These are phyloP conservation scores for Hypoxylon sp. DNA, from an alignment of 2,329 filamentous ascomycete genomes.

Conservation along the genomic window DNA sequence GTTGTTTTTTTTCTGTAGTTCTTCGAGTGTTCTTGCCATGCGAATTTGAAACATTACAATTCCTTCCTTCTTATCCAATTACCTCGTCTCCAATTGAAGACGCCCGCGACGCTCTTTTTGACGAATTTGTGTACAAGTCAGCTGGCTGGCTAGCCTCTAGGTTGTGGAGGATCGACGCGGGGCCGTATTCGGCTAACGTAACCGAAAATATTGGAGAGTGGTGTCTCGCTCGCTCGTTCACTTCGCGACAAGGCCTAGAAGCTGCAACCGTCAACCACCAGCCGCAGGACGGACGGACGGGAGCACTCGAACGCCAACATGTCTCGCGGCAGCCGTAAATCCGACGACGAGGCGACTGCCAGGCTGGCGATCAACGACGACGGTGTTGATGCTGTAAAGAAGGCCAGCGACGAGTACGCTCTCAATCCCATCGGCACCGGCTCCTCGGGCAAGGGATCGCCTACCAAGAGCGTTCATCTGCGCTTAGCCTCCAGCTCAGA, in stretches of 20 bases:
- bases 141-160: slow-evolving; percentile 32
- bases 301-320: slow-evolving; percentile 19
- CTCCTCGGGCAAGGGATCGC: slow-evolving; percentile 30
- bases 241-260: slow-evolving; percentile 2
- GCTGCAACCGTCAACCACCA: slow-evolving; percentile 6
- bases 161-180: slow-evolving; percentile 35
- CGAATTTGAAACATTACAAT: slow-evolving; percentile 18
- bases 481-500: slow-evolving; percentile 45
- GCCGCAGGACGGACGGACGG: slow-evolving; percentile 23
- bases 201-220: slow-evolving; percentile 13
- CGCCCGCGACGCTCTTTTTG: slow-evolving; percentile 17
- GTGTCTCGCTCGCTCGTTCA: slow-evolving; percentile 7
- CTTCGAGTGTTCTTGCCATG: slow-evolving; percentile 15
- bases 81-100: not conserved
- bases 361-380: slow-evolving; percentile 30
- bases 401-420: slow-evolving; percentile 46
- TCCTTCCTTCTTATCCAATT: not conserved
- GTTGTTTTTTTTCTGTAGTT: not conserved
- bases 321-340: slow-evolving; percentile 31
- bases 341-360: slow-evolving; percentile 14
- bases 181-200: slow-evolving; percentile 25
- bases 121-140: slow-evolving; percentile 20
- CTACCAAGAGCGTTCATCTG: slow-evolving; percentile 42
- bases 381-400: slow-evolving; percentile 41
- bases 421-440: slow-evolving; percentile 40